These are phyloP conservation scores for Talaromyces wortmannii DNA, from an alignment of 495 filamentous ascomycete species.

Conservation along the genomic window DNA sequence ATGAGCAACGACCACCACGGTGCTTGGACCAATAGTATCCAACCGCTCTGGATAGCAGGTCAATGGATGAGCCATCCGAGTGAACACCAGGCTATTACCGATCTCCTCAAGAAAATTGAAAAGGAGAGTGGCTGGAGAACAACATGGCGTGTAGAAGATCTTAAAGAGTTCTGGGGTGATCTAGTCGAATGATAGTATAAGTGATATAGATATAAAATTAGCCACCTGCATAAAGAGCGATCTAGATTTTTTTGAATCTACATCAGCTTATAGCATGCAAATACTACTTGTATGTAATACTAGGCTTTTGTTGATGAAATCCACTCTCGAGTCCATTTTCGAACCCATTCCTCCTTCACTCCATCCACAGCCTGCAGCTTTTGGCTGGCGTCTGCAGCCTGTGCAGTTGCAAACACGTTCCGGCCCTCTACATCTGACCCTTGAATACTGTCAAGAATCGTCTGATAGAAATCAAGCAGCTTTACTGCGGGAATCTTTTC, in stretches of 20 bases:
- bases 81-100: constrained; percentile 24
- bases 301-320: not conserved
- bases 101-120: constrained; percentile 18
- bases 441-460: not conserved
- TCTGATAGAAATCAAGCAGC: constrained; percentile 17
- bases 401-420: constrained; percentile 7
- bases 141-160: not conserved
- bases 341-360: constrained; percentile 16
- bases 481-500: constrained; percentile 18
- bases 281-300: too few species aligned
- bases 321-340: constrained; percentile 22
- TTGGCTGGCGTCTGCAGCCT: constrained; percentile 8
- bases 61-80: constrained; percentile 29
- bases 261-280: too few species aligned
- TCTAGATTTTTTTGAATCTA: too few species aligned
- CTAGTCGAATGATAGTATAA: too few species aligned
- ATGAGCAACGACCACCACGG: constrained; percentile 38
- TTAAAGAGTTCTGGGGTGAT: constrained; percentile 1
- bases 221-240: too few species aligned
- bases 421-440: not conserved
- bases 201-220: too few species aligned
- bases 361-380: constrained; percentile 8
- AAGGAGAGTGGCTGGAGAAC: constrained; percentile 25
- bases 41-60: constrained; percentile 43
- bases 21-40: constrained; percentile 41